Percentiles rank a stretch among this genome's conserved stretches.
Evolutionary conservation across 768 basidiomycete genomes (phyloP).

Genomic region (Phaffia tasmanica): DNA sequence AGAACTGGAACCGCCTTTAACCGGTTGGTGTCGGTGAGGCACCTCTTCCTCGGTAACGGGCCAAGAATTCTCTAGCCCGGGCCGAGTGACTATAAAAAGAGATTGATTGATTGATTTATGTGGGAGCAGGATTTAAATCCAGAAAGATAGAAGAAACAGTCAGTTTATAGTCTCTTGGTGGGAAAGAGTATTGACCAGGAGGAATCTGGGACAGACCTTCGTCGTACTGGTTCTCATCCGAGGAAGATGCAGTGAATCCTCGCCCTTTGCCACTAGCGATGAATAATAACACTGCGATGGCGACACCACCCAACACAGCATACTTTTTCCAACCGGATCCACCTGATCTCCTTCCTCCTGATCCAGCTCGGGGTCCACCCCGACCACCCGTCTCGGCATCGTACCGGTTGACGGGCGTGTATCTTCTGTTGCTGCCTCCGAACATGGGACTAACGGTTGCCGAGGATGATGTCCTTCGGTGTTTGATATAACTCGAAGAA

Average conservation of each 20-base stretch:
- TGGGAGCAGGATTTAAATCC: too few relatives aligned
- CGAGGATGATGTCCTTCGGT: neutral
- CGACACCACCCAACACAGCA: slow-evolving; percentile 30
- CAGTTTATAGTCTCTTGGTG: too few relatives aligned
- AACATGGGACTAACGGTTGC: slow-evolving; percentile 3
- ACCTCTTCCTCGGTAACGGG: slow-evolving; percentile 9
- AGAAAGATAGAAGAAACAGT: too few relatives aligned
- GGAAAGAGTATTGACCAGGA: too few relatives aligned
- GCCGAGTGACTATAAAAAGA: neutral
- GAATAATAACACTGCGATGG: slow-evolving; percentile 28
- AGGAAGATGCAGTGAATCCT: slow-evolving; percentile 12
- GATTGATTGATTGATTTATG: neutral
- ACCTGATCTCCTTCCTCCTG: neutral
- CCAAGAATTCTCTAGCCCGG: slow-evolving; percentile 1
- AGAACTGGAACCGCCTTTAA: slow-evolving; percentile 17
- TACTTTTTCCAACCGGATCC: slow-evolving; percentile 33
- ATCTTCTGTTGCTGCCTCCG: slow-evolving; percentile 1
- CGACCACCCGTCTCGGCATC: slow-evolving; percentile 10
- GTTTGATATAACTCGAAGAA: neutral
- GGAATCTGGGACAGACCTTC: slow-evolving; percentile 29
- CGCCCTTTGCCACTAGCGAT: slow-evolving; percentile 27
- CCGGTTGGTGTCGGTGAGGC: neutral
- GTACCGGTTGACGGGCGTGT: slow-evolving; percentile 1
- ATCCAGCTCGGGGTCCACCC: neutral
- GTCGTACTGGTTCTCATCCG: slow-evolving; percentile 13